Evolutionary conservation across 169 alveolate species (phyloP).

Genomic region (Toxoplasma gondii): DNA sequence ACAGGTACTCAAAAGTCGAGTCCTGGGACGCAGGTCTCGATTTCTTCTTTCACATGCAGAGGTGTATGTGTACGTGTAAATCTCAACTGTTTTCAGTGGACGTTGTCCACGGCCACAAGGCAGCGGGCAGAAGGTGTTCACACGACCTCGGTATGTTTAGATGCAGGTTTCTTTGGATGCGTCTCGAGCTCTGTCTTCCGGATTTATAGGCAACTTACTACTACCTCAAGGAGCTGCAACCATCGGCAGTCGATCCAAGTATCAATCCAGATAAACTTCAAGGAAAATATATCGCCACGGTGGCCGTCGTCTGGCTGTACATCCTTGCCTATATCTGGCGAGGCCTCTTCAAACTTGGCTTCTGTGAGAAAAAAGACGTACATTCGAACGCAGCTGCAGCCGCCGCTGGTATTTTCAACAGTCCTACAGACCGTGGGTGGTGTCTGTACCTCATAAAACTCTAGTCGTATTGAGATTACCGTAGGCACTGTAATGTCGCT

Average conservation of each 20-base stretch:
- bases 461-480: background rate
- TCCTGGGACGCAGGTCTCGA: too few species aligned
- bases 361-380: conserved; percentile 22
- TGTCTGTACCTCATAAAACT: background rate
- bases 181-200: background rate
- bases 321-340: conserved; percentile 67
- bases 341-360: conserved; percentile 63
- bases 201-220: conserved; percentile 55
- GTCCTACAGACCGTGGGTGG: too few species aligned
- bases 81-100: too few species aligned
- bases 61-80: too few species aligned
- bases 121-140: background rate
- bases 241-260: conserved; percentile 28
- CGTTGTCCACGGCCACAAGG: background rate
- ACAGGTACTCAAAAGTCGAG: too few species aligned
- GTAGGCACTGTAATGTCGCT: background rate
- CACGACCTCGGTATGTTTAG: background rate
- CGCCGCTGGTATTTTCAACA: background rate
- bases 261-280: conserved; percentile 51
- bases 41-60: too few species aligned
- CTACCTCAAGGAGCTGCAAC: conserved; percentile 57
- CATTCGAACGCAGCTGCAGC: background rate
- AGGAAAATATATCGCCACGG: conserved; percentile 42
- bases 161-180: background rate
- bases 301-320: conserved; percentile 62